phyloP scores from a whole-genome alignment of 129 eudicot species.

The Saposhnikovia divaricata region DNA sequence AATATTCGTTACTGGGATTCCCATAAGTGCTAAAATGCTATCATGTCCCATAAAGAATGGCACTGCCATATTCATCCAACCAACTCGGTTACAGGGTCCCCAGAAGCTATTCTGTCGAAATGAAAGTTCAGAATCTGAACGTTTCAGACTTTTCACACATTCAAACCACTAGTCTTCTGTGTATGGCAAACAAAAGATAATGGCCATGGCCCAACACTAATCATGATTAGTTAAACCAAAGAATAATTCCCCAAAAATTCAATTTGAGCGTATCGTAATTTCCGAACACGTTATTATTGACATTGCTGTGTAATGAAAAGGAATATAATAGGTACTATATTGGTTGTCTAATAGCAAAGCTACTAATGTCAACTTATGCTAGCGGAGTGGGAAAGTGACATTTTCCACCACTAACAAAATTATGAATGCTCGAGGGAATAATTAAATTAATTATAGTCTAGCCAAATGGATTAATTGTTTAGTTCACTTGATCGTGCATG shows the following conservation, averaged over 20 bases:
- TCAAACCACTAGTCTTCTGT: slow-evolving; percentile 9
- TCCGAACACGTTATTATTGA: not conserved
- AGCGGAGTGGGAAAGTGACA: slow-evolving; percentile 5
- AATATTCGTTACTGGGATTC: not conserved
- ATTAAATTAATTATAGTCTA: not conserved
- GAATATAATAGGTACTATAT: not conserved
- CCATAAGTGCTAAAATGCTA: not conserved
- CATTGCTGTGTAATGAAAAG: not conserved
- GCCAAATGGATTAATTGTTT: not conserved
- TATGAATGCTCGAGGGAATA: not conserved
- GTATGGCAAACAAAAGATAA: slow-evolving; percentile 53
- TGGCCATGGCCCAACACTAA: slow-evolving; percentile 35
- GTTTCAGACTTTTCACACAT: slow-evolving; percentile 15
- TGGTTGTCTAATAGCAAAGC: not conserved
- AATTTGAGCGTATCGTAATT: not conserved
- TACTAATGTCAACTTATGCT: slow-evolving; percentile 8
- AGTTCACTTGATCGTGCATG: not conserved
- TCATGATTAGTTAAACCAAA: slow-evolving; percentile 1
- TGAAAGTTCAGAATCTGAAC: not conserved
- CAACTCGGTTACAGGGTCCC: slow-evolving; percentile 9
- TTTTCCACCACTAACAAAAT: not conserved
- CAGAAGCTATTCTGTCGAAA: not conserved
- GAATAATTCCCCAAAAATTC: not conserved
- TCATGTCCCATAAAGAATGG: slow-evolving; percentile 15
- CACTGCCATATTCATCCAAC: slow-evolving; percentile 7